These are phyloP conservation scores for Starmera dryadoides DNA, from an alignment of 805 yeast species.

Conservation along the genomic window DNA sequence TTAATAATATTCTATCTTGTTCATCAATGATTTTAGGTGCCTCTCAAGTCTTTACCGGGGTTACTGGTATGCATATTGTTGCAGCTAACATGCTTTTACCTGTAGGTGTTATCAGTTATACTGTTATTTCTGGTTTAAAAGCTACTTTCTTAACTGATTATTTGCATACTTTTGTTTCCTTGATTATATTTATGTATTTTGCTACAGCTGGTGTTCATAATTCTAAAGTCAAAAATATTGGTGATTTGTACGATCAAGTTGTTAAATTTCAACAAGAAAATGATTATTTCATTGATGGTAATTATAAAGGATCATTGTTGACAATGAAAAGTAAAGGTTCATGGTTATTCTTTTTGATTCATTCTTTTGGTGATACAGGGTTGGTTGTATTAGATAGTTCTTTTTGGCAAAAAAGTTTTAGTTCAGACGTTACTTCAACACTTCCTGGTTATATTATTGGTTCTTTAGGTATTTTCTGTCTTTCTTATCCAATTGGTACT, in stretches of 20 bases:
- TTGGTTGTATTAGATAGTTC: conserved; percentile 29
- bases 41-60: conserved; percentile 31
- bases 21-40: conserved; percentile 38
- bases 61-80: conserved; percentile 36
- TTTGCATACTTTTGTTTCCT: conserved; percentile 39
- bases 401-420: conserved; percentile 37
- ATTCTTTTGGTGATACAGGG: conserved; percentile 28
- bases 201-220: conserved; percentile 28
- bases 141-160: conserved; percentile 49
- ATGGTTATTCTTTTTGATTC: conserved; percentile 23
- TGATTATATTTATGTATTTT: conserved; percentile 29
- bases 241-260: conserved; percentile 31
- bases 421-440: conserved; percentile 26
- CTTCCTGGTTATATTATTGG: conserved; percentile 32
- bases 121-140: conserved; percentile 43
- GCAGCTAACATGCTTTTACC: conserved; percentile 41
- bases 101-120: conserved; percentile 40
- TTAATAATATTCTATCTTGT: conserved; percentile 32
- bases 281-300: conserved; percentile 25
- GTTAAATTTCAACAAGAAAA: conserved; percentile 32
- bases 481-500: conserved; percentile 32
- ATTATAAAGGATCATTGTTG: conserved; percentile 27
- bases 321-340: conserved; percentile 29
- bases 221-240: conserved; percentile 30
- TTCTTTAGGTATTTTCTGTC: conserved; percentile 31